Conservation (phyloP, 179 eudicot genomes). For the Carnegiea gigantea region DNA sequence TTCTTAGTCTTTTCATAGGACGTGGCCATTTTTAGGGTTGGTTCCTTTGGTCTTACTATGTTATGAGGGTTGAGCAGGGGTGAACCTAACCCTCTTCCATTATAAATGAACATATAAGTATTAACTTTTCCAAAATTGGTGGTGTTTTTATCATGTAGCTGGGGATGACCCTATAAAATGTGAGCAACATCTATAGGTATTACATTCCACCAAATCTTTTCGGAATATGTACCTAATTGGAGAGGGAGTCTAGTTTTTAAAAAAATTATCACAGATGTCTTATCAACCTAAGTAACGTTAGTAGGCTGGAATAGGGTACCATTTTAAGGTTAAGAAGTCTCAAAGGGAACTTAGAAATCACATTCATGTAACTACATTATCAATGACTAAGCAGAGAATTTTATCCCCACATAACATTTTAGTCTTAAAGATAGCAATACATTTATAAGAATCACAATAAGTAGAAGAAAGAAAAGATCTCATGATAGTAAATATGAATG, state of each 20-base stretch:
- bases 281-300: conserved; percentile 9
- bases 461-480: too few relatives aligned
- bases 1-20: neutral
- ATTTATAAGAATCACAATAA: too few relatives aligned
- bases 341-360: neutral
- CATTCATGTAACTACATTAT: conserved; percentile 12
- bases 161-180: neutral
- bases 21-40: too few relatives aligned
- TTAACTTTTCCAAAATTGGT: neutral
- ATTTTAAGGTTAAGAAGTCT: neutral
- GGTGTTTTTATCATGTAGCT: neutral
- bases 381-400: conserved; percentile 2
- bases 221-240: conserved; percentile 4
- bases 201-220: neutral
- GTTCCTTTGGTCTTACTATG: neutral
- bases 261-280: neutral
- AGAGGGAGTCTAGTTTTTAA: neutral
- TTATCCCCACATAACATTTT: too few relatives aligned
- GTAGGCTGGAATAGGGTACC: neutral
- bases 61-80: neutral
- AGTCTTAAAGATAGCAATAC: too few relatives aligned
- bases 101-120: neutral
- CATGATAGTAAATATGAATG: too few relatives aligned
- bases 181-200: conserved; percentile 9
- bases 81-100: neutral